Base-by-base conservation (phyloP, 2,329 filamentous ascomycete genomes). In the Dryadomyces quercus-mongolicae region DNA sequence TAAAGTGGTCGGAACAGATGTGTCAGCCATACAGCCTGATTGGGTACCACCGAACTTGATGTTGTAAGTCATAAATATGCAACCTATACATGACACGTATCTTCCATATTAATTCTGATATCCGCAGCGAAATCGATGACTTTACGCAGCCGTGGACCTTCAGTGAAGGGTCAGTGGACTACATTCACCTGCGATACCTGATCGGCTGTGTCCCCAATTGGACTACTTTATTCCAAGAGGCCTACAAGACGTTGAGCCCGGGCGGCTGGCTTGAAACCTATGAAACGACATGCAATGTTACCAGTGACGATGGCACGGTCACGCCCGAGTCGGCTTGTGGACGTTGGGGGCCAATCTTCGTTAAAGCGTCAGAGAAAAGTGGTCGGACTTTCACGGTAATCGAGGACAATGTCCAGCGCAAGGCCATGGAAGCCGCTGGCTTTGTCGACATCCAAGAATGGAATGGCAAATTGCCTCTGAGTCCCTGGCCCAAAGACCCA, bases 61-160 rank as follows among this genome's bases (percentile, higher is more conserved):
- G 20, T 81, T 80, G 46, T 54, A 18, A n/a, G 16, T 45, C n/a
- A n/a, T n/a, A n/a, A n/a, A n/a, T n/a, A n/a, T n/a, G n/a, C n/a
- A n/a, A n/a, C n/a, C n/a, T n/a, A n/a, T n/a, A n/a, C 16, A n/a
- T 20, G n/a, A 45, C 16, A 31, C 18, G n/a, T n/a, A n/a, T 45
- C 18, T 3, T 45, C 43, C 25, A 10, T 21, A 3, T 20, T 45
- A 16, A 16, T n/a, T 34, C 34, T 22, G 16, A n/a, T n/a, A 7
- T 55, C 25, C 25, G n/a, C n/a, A 63, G 63, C 53, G 60, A 82
- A 56, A 75, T 85, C 47, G 82, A 85, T 61, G 81, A 86, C 61
- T 76, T 78, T 45, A 78, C 78, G 56, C 71, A 62, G 4, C 66
- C 67, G 0, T 73, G 70, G 70, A 81, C 68, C 65, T 79, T 68